These are phyloP conservation scores for Hyphodiscus hymeniophilus DNA, from an alignment of 495 filamentous ascomycete genomes.

Conservation along the genomic window DNA sequence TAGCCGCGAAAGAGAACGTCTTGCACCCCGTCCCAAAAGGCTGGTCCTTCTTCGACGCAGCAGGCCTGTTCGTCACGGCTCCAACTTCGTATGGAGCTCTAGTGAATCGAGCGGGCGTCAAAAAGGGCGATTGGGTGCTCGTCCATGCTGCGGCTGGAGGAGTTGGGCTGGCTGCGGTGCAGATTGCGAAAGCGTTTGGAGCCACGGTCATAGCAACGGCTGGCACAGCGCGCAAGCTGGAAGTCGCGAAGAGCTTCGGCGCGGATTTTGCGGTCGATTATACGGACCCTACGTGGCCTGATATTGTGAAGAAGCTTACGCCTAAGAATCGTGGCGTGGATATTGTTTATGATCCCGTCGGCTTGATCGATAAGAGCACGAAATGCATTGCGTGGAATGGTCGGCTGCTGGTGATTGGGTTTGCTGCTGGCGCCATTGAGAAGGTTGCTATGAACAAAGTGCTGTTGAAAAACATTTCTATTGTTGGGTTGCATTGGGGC, in stretches of 20 bases:
- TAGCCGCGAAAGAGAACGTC: slow-evolving; percentile 54
- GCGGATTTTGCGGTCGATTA: slow-evolving; percentile 83
- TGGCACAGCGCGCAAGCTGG: slow-evolving; percentile 65
- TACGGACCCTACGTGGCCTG: slow-evolving; percentile 60
- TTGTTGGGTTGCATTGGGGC: slow-evolving; percentile 91
- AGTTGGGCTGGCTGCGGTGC: slow-evolving; percentile 85
- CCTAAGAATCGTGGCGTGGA: slow-evolving; percentile 70
- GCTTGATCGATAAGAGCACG: slow-evolving; percentile 71
- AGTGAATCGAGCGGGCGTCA: slow-evolving; percentile 66
- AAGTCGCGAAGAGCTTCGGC: slow-evolving; percentile 69
- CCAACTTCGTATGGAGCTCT: slow-evolving; percentile 86
- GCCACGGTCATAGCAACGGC: slow-evolving; percentile 88
- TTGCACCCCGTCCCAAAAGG: slow-evolving; percentile 68
- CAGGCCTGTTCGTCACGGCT: slow-evolving; percentile 84
- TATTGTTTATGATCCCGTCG: slow-evolving; percentile 86
- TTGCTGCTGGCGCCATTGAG: slow-evolving; percentile 83
- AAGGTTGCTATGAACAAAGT: slow-evolving; percentile 89
- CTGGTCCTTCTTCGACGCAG: slow-evolving; percentile 78
- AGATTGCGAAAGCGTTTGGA: slow-evolving; percentile 85
- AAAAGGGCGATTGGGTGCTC: slow-evolving; percentile 76
- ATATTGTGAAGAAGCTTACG: slow-evolving; percentile 66
- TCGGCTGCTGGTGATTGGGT: slow-evolving; percentile 78
- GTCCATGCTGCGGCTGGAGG: slow-evolving; percentile 91
- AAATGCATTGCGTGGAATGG: slow-evolving; percentile 93
- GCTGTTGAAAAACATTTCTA: slow-evolving; percentile 84